Evolutionary conservation across 106 monocot species (phyloP), one percentile per base, ranked within the genome.

Genomic region (Acanthochlamys bracteata): DNA sequence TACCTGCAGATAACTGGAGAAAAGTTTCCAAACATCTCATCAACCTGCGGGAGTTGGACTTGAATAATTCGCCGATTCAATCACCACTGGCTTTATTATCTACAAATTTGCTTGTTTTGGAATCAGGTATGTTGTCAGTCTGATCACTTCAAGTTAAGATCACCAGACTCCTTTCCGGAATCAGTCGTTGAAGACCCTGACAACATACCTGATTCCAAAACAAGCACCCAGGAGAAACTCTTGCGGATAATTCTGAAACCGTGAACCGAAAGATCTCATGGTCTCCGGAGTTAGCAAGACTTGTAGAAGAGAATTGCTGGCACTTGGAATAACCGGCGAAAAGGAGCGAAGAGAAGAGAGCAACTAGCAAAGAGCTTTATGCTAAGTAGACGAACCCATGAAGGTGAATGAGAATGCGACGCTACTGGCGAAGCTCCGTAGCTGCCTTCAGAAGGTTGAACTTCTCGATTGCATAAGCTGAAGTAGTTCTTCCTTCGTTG

Each of bases 311-410:
- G 13, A 46, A 20, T 10, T 17, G 19, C 13, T 22, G 40, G 45
- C 63, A 63, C 43, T 42, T 63, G 19, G 20, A 63, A 23, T 42
- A 46, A 42, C 21, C 43, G 43, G 43, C 63, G 4, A 63, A 20
- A 45, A 46, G 63, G 20, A 43, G 45, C 21, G 42, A 63, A 14
- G 43, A 45, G 63, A 63, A 45, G 43, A 63, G 63, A 63, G 43
- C 42, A 46, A 43, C 43, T 11, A 63, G 45, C 23, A 63, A 41
- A 45, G 43, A 61, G 21, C 41, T 56, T 2, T 23, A 23, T 2
- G 56, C 56, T 23, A 23, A 23, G 20, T 56, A 11, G 12, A 56
- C 7, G 23, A 59, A 24, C 59, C 26, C 4, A 26, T 9, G 59
- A 59, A 59, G 25, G 17, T 59, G 59, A 25, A 59, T 59, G 59